Evolutionary conservation across 2,329 filamentous ascomycete genomes (phyloP), one percentile per base, ranked within the genome.

Genomic region (Fusarium sp.): DNA sequence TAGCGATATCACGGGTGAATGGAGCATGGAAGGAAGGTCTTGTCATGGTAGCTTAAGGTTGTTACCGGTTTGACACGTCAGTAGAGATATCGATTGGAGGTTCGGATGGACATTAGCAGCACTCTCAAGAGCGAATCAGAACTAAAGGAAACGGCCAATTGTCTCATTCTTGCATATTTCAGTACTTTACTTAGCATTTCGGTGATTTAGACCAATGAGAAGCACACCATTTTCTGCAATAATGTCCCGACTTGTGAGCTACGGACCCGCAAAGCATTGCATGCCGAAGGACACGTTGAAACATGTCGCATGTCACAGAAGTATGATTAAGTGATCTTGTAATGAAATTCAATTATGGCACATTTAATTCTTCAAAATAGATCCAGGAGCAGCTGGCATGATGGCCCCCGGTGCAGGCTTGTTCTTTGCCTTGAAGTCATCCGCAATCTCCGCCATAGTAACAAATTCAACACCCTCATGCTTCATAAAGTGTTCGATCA

Each of bases 351-450:
- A 10, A 12, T 16, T 36, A 36, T 20, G 8, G 10, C 2, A 12
- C 3, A 36, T 33, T 24, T 14, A 56, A 20, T 56, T 56, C 51
- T 56, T 36, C 51, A 56, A 22, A 33, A 56, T 56, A n/a, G 51
- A 36, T 33, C 38, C 38, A 4, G 38, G 12, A 2, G 38, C 38
- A 2, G 38, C 88, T 0, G 91, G 91, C 87, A 92, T 86, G 75
- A 91, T 77, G 1, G 91, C 91, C 0, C 89, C 91, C 61, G 84
- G 80, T 0, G 89, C 86, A 0, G 89, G 86, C 5, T 81, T 81
- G 67, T 91, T 92, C 80, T 88, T 91, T 66, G 84, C 86, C 84
- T 93, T 94, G 80, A 94, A 94, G 40, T 93, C 90, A 77, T 94
- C 91, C 33, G 86, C 89, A 83, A 94, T 93, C 78, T 93, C 86